phyloP scores from a whole-genome alignment of 1,284 basidiomycete species.

The Boletus chippewaensis region DNA sequence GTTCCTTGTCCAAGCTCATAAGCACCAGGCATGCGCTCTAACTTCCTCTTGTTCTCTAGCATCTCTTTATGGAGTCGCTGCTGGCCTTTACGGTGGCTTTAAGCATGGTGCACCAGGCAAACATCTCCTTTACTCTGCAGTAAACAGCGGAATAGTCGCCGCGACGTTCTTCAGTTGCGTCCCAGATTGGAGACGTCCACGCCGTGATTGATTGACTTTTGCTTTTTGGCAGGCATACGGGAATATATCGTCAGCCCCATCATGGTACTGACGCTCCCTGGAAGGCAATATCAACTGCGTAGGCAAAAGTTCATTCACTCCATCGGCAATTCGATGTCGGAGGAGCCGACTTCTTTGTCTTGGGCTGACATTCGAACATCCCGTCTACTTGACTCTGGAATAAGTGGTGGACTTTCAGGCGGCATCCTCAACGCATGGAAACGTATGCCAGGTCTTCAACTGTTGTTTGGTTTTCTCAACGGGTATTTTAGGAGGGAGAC shows the following conservation, averaged over 20 bases:
- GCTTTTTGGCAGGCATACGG: slow-evolving; percentile 45
- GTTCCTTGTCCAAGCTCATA: slow-evolving; percentile 35
- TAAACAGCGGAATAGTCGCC: slow-evolving; percentile 63
- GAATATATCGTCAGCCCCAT: slow-evolving; percentile 59
- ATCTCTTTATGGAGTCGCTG: slow-evolving; percentile 48
- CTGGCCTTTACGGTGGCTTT: slow-evolving; percentile 49
- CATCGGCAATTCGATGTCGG: slow-evolving; percentile 3
- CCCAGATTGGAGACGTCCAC: background rate
- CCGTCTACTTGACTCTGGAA: slow-evolving; percentile 52
- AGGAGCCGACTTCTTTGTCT: slow-evolving; percentile 23
- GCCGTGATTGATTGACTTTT: background rate
- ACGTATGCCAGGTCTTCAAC: slow-evolving; percentile 30
- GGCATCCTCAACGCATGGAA: slow-evolving; percentile 43
- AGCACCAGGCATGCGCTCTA: slow-evolving; percentile 8
- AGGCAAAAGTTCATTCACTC: slow-evolving; percentile 31
- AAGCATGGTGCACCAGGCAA: slow-evolving; percentile 38
- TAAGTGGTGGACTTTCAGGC: slow-evolving; percentile 61
- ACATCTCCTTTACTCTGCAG: slow-evolving; percentile 37
- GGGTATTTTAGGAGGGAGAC: slow-evolving; percentile 35
- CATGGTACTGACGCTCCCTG: slow-evolving; percentile 32
- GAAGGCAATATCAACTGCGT: slow-evolving; percentile 33
- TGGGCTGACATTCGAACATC: slow-evolving; percentile 50
- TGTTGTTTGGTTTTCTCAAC: background rate
- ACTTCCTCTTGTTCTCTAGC: slow-evolving; percentile 16
- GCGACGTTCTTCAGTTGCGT: slow-evolving; percentile 65